These are phyloP conservation scores for Didymella arachidicola DNA, from an alignment of 2,329 filamentous ascomycete species.

Conservation along the genomic window DNA sequence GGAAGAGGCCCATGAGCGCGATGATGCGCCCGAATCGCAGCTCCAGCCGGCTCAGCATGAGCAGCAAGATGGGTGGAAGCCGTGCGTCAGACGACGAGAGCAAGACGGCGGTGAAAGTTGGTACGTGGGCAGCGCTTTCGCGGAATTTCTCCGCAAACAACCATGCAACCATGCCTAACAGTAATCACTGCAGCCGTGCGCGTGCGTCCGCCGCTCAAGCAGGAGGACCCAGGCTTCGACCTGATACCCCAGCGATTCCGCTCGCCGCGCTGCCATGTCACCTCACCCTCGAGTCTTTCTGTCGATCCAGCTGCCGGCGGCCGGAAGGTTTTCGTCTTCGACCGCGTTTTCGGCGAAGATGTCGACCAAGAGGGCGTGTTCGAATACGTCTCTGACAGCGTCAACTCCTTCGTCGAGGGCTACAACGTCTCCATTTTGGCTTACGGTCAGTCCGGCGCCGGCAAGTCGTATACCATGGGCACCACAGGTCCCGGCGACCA, in stretches of 20 bases:
- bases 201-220: slow-evolving; percentile 83
- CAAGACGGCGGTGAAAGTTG: slow-evolving; percentile 94
- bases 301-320: slow-evolving; percentile 87
- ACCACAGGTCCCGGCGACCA: slow-evolving; percentile 87
- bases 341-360: slow-evolving; percentile 88
- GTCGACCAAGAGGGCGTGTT: slow-evolving; percentile 88
- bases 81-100: slow-evolving; percentile 88
- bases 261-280: slow-evolving; percentile 88
- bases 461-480: slow-evolving; percentile 99
- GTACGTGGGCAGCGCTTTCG: slow-evolving; percentile 64
- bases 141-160: slow-evolving; percentile 15
- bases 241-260: slow-evolving; percentile 96
- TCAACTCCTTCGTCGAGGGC: slow-evolving; percentile 88
- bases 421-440: slow-evolving; percentile 98
- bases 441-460: slow-evolving; percentile 96
- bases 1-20: slow-evolving; percentile 78
- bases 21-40: slow-evolving; percentile 80
- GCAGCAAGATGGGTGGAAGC: slow-evolving; percentile 78
- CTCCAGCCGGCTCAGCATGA: slow-evolving; percentile 85
- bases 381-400: slow-evolving; percentile 91
- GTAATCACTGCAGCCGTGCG: slow-evolving; percentile 74
- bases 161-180: slow-evolving; percentile 31
- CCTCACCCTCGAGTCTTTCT: slow-evolving; percentile 80
- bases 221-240: slow-evolving; percentile 89
- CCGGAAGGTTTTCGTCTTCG: slow-evolving; percentile 94